A percentile compares a stretch with the other conserved stretches of the same genome.
Evolutionary conservation across 352 stramenopile species (phyloP).

Genomic region (Phytophthora citricola): DNA sequence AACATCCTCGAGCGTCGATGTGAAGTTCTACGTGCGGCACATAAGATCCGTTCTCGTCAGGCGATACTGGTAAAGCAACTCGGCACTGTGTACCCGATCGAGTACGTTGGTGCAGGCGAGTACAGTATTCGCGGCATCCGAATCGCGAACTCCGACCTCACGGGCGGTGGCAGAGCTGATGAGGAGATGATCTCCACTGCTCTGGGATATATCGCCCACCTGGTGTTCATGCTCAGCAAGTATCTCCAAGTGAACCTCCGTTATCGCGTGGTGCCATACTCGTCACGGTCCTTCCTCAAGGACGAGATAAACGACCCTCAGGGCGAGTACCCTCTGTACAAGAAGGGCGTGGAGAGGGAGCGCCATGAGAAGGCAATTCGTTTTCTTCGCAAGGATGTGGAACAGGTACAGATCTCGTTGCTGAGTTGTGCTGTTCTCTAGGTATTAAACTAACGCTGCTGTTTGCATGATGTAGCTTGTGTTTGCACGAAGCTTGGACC

Average conservation of each 20-base stretch:
- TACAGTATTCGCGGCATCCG: conserved; percentile 85
- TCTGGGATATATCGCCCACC: conserved; percentile 86
- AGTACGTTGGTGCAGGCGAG: conserved; percentile 81
- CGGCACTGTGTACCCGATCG: conserved; percentile 81
- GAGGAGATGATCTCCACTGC: conserved; percentile 88
- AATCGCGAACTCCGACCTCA: conserved; percentile 77
- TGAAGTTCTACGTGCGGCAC: conserved; percentile 76
- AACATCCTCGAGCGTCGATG: conserved; percentile 78
- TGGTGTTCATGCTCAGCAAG: conserved; percentile 91
- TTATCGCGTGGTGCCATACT: conserved; percentile 83
- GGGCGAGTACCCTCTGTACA: conserved; percentile 86
- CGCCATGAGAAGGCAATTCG: conserved; percentile 80
- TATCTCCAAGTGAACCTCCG: conserved; percentile 88
- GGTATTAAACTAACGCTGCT: conserved; percentile 7
- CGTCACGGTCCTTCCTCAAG: conserved; percentile 81
- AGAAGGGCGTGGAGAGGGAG: conserved; percentile 78
- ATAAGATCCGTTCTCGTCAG: conserved; percentile 85
- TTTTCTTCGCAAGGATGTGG: conserved; percentile 81
- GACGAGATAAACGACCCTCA: conserved; percentile 88
- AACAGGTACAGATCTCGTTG: conserved; percentile 62
- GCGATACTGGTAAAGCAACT: conserved; percentile 83
- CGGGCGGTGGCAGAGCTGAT: conserved; percentile 57
- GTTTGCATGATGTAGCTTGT: conserved; percentile 51
- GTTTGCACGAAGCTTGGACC: conserved; percentile 78
- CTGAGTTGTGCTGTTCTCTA: background rate